A percentile compares a stretch with the other conserved stretches of the same genome.
Conservation (phyloP, 2,329 filamentous ascomycete species). For the Ophiostoma tasmaniense region DNA sequence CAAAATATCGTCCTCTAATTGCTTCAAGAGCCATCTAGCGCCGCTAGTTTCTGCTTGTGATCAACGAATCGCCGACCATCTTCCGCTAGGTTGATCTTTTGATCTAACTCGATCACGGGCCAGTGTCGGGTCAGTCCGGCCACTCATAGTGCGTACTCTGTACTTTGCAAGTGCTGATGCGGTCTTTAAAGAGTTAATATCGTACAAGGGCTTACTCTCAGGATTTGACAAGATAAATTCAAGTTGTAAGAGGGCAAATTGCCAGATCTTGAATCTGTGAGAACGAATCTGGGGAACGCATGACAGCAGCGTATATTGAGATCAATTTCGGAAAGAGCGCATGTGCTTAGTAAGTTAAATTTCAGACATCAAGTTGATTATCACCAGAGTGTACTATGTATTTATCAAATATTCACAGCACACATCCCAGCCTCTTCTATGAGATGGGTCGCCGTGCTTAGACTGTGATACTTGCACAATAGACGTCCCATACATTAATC, state of each 20-base stretch:
- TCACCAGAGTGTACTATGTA: too few species aligned
- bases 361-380: not conserved
- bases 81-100: not conserved
- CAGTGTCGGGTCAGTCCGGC: not conserved
- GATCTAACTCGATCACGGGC: not conserved
- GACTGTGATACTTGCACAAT: not conserved
- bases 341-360: not conserved
- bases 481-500: not conserved
- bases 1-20: not conserved
- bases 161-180: not conserved
- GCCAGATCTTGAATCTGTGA: not conserved
- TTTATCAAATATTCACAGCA: too few species aligned
- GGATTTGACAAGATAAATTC: not conserved
- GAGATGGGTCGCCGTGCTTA: too few species aligned
- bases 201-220: not conserved
- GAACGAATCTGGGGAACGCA: not conserved
- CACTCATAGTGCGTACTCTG: not conserved
- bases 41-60: not conserved
- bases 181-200: not conserved
- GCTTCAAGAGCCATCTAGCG: not conserved
- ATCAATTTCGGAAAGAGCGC: not conserved
- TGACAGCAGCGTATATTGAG: not conserved
- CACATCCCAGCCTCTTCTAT: too few species aligned
- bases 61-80: constrained; percentile 1
- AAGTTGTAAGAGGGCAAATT: not conserved